A percentile compares a stretch with the other conserved stretches of the same genome.
phyloP scores from a whole-genome alignment of 768 basidiomycete species.

The Suillus luteus region DNA sequence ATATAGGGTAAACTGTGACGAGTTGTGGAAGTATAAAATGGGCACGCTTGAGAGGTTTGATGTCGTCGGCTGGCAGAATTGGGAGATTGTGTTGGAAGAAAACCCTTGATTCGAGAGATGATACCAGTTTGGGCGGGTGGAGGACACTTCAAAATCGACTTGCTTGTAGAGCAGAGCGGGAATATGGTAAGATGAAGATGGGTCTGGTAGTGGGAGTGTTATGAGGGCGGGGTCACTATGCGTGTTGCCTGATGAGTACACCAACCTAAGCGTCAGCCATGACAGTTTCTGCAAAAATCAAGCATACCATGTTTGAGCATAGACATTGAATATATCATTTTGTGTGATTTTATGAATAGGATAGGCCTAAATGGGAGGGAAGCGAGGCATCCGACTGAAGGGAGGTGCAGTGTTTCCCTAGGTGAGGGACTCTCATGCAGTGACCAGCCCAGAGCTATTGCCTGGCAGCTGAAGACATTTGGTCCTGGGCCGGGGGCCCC shows the following conservation, averaged over 20 bases:
- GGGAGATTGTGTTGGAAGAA: constrained; percentile 61
- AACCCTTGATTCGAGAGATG: constrained; percentile 72
- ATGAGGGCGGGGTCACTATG: constrained; percentile 69
- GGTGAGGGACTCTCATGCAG: no score
- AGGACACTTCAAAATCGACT: constrained; percentile 79
- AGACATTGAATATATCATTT: no score
- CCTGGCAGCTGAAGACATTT: no score
- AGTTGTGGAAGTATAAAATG: constrained; percentile 90
- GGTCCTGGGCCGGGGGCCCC: no score
- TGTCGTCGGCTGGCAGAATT: constrained; percentile 38
- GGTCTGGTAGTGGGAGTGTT: constrained; percentile 55
- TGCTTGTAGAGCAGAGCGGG: constrained; percentile 76
- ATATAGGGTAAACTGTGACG: constrained; percentile 89
- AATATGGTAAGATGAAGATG: constrained; percentile 62
- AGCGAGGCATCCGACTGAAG: no score
- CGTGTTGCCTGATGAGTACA: constrained; percentile 74
- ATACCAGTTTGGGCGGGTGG: constrained; percentile 68
- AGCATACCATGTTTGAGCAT: no score
- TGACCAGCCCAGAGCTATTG: no score
- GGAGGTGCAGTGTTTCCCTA: no score
- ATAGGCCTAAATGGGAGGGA: no score
- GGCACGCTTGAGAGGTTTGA: constrained; percentile 78
- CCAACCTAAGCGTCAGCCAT: no score
- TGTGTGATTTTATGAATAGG: no score
- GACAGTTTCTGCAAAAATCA: no score